Conservation (phyloP, 495 filamentous ascomycete species). For the Barbatosphaeria neglecta region DNA sequence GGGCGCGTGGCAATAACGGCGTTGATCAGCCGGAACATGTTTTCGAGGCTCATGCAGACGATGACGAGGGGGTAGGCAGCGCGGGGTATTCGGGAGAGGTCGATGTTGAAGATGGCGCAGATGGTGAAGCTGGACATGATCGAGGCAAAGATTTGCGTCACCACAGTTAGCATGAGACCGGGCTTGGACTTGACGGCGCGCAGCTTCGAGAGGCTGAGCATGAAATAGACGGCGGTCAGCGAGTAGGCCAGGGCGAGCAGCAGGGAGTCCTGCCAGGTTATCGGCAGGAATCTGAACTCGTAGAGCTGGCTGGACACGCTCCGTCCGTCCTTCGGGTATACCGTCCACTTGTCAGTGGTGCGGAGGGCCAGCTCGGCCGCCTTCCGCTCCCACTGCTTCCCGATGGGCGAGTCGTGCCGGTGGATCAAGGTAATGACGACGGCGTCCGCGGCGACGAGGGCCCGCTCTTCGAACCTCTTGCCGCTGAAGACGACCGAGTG, state of each 20-base stretch:
- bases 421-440: conserved; percentile 64
- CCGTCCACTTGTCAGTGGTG: conserved; percentile 37
- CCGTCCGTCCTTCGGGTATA: conserved; percentile 47
- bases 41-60: conserved; percentile 57
- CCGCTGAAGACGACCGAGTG: conserved; percentile 67
- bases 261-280: conserved; percentile 47
- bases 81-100: conserved; percentile 47
- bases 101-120: conserved; percentile 48
- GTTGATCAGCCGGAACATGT: conserved; percentile 62
- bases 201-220: conserved; percentile 45
- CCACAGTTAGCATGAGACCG: conserved; percentile 53
- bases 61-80: conserved; percentile 60
- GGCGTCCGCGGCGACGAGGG: conserved; percentile 55
- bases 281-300: conserved; percentile 59
- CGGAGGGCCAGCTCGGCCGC: conserved; percentile 33
- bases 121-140: conserved; percentile 54
- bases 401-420: conserved; percentile 43
- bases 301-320: conserved; percentile 45
- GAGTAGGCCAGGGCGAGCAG: conserved; percentile 49
- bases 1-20: conserved; percentile 54
- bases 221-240: conserved; percentile 44
- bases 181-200: conserved; percentile 56
- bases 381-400: conserved; percentile 45
- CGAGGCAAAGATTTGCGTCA: conserved; percentile 54
- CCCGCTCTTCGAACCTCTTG: conserved; percentile 51